phyloP scores from a whole-genome alignment of 108 stramenopile species.

The Nitzschia sp. region DNA sequence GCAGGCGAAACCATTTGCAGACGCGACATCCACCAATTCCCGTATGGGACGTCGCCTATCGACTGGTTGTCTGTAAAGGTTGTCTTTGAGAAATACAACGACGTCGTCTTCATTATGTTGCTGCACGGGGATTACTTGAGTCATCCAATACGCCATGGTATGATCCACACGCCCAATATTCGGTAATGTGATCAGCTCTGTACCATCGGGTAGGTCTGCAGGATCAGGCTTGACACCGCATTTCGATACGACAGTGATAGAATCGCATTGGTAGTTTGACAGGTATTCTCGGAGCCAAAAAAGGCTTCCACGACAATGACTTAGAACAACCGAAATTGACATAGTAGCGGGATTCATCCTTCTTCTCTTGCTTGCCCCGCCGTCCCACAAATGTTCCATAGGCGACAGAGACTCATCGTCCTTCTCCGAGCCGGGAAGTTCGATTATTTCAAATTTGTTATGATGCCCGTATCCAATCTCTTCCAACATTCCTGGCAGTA shows the following conservation, averaged over 20 bases:
- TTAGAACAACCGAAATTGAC: neutral
- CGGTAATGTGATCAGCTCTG: neutral
- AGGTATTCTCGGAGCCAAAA: neutral
- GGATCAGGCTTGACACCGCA: neutral
- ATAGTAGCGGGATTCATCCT: too few relatives aligned
- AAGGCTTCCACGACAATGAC: neutral
- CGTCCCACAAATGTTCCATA: too few relatives aligned
- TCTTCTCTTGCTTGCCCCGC: too few relatives aligned
- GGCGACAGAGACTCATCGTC: too few relatives aligned
- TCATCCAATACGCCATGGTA: neutral
- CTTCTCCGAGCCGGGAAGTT: too few relatives aligned
- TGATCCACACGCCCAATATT: neutral
- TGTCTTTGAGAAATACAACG: conserved; percentile 1
- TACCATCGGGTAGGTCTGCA: neutral
- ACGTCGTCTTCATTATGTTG: neutral
- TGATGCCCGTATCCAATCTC: too few relatives aligned
- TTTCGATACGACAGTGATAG: neutral
- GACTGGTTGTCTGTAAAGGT: neutral
- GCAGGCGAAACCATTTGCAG: neutral
- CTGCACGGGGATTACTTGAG: too few relatives aligned
- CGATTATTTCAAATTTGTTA: too few relatives aligned
- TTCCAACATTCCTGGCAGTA: too few relatives aligned
- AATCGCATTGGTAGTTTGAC: neutral
- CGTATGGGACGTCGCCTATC: neutral
- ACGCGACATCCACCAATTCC: neutral